Percentiles rank a stretch among this genome's conserved stretches.
Evolutionary conservation across 192 early-diverging fungal genomes (phyloP).

Genomic region (Diversispora epigaea): DNA sequence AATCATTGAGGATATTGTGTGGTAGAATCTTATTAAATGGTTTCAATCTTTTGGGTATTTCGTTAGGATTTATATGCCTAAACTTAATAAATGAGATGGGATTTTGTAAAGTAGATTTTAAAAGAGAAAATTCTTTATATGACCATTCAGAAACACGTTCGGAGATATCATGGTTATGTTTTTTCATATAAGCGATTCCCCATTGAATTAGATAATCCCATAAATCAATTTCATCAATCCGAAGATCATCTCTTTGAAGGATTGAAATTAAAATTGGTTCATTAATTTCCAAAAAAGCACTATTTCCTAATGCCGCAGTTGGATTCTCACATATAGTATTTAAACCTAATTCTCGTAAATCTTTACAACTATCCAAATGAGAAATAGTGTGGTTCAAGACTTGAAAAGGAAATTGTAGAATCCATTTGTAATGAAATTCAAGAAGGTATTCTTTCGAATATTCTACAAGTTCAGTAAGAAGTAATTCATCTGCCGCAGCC

Average conservation of each 20-base stretch:
- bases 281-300: background rate
- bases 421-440: background rate
- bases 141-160: background rate
- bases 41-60: background rate
- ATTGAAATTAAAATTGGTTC: constrained; percentile 5
- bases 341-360: constrained; percentile 1
- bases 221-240: constrained; percentile 17
- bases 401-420: background rate
- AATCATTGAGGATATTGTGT: background rate
- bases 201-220: constrained; percentile 25
- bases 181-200: background rate
- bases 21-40: background rate
- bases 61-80: constrained; percentile 1
- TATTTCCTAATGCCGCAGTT: background rate
- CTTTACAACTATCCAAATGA: background rate
- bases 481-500: background rate
- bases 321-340: background rate
- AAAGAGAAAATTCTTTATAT: background rate
- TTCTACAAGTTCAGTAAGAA: background rate
- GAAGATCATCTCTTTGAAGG: constrained; percentile 7
- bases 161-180: background rate
- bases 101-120: background rate
- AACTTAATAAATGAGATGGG: background rate
- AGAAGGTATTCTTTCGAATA: background rate
- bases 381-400: background rate